These are phyloP conservation scores for Aspergillus sparsus DNA, from an alignment of 495 filamentous ascomycete species.

Conservation along the genomic window DNA sequence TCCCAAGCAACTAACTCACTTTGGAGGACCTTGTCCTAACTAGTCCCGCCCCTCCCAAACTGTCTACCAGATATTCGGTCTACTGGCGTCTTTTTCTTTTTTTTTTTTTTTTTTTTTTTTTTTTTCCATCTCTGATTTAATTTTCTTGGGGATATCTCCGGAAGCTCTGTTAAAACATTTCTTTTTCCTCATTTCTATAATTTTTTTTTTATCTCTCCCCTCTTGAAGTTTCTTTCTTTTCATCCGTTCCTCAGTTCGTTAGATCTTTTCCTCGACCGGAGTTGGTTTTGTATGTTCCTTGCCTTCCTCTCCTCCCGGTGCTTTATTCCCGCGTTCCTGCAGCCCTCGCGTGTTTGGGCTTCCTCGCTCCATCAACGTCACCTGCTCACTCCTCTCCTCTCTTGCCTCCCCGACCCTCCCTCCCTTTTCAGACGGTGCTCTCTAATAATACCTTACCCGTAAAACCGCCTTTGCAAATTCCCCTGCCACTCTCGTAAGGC, in stretches of 20 bases:
- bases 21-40: constrained; percentile 11
- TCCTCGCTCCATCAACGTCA: constrained; percentile 40
- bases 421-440: constrained; percentile 17
- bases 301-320: constrained; percentile 28
- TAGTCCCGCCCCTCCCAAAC: constrained; percentile 21
- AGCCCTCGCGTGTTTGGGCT: constrained; percentile 37
- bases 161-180: neutral
- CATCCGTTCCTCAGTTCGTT: constrained; percentile 9
- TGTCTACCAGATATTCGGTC: constrained; percentile 25
- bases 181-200: constrained; percentile 6
- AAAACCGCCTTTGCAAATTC: constrained; percentile 21
- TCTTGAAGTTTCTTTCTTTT: constrained; percentile 10
- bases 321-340: constrained; percentile 40
- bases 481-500: constrained; percentile 22
- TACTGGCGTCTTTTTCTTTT: constrained; percentile 20
- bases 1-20: constrained; percentile 8
- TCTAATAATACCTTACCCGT: constrained; percentile 17
- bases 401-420: constrained; percentile 22
- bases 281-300: constrained; percentile 27
- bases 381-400: constrained; percentile 30
- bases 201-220: neutral
- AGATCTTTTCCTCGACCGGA: constrained; percentile 17
- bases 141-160: constrained; percentile 11
- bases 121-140: constrained; percentile 3
- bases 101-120: constrained; percentile 17